phyloP scores from a whole-genome alignment of 2,329 filamentous ascomycete genomes.

The Sphaerulina vaccinii region DNA sequence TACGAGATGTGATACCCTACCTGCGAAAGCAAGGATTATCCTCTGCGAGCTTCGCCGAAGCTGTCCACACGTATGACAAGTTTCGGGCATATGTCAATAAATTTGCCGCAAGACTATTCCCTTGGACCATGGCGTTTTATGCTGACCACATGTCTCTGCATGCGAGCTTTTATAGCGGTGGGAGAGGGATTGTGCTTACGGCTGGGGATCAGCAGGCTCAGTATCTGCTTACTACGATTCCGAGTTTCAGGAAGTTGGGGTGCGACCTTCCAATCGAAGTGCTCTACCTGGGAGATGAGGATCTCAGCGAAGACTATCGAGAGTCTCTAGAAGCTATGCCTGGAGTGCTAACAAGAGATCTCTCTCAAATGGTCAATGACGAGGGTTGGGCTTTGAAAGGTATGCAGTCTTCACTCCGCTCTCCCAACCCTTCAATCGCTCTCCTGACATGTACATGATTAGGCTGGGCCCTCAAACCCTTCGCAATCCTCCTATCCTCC shows the following conservation, averaged over 20 bases:
- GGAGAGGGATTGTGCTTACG: constrained; percentile 47
- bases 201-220: constrained; percentile 46
- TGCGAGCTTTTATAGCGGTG: constrained; percentile 37
- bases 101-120: constrained; percentile 42
- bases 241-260: constrained; percentile 40
- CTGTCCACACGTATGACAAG: constrained; percentile 44
- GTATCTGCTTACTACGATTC: constrained; percentile 47
- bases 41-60: constrained; percentile 5
- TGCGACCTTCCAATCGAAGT: constrained; percentile 43
- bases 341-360: constrained; percentile 47
- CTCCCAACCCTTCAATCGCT: too few species aligned
- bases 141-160: constrained; percentile 45
- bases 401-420: too few species aligned
- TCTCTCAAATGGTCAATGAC: constrained; percentile 47
- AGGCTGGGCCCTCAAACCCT: constrained; percentile 51
- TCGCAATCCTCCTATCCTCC: constrained; percentile 48
- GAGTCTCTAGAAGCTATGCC: constrained; percentile 44
- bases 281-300: constrained; percentile 46
- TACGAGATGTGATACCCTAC: constrained; percentile 15
- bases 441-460: neutral
- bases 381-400: constrained; percentile 44
- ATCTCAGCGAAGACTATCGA: constrained; percentile 46
- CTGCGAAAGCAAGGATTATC: constrained; percentile 7
- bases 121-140: constrained; percentile 45
- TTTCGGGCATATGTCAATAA: constrained; percentile 44